These are phyloP conservation scores for Pseudocercospora ulei DNA, from an alignment of 2,329 filamentous ascomycete genomes.

Conservation along the genomic window DNA sequence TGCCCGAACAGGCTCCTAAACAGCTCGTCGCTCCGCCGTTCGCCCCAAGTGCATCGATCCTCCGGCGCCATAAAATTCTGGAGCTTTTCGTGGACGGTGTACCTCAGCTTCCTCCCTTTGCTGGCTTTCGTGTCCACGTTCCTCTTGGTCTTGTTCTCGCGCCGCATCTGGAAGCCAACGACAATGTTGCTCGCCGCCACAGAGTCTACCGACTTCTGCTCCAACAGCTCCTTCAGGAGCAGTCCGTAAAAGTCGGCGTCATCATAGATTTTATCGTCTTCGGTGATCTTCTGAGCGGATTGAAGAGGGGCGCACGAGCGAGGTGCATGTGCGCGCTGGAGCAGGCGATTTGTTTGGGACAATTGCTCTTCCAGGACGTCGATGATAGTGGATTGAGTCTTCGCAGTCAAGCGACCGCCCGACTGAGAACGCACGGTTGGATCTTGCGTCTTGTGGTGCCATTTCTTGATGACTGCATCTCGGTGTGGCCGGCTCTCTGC, in stretches of 20 bases:
- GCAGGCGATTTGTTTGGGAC: slow-evolving; percentile 53
- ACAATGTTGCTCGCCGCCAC: slow-evolving; percentile 37
- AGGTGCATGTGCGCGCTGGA: slow-evolving; percentile 59
- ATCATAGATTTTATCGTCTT: slow-evolving; percentile 65
- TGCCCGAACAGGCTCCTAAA: slow-evolving; percentile 46
- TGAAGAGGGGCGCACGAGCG: slow-evolving; percentile 69
- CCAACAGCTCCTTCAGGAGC: slow-evolving; percentile 83
- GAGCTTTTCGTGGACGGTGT: slow-evolving; percentile 90
- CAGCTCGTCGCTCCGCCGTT: slow-evolving; percentile 60
- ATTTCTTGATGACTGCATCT: slow-evolving; percentile 70
- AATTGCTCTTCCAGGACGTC: slow-evolving; percentile 61
- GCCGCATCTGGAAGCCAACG: slow-evolving; percentile 42
- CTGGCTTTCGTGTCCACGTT: slow-evolving; percentile 87
- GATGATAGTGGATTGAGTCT: slow-evolving; percentile 56
- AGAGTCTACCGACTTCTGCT: slow-evolving; percentile 60
- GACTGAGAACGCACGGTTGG: slow-evolving; percentile 49
- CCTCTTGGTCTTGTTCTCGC: slow-evolving; percentile 74
- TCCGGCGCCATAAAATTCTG: slow-evolving; percentile 97
- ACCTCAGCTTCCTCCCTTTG: slow-evolving; percentile 88
- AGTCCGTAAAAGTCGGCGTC: slow-evolving; percentile 92
- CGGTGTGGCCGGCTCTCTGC: slow-evolving; percentile 50
- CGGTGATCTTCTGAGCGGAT: slow-evolving; percentile 37
- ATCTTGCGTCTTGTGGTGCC: slow-evolving; percentile 69
- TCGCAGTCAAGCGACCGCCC: slow-evolving; percentile 50
- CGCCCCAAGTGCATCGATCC: slow-evolving; percentile 69